Percentiles rank a stretch among this genome's conserved stretches.
phyloP scores from a whole-genome alignment of 495 filamentous ascomycete species.

The Trypethelium eluteriae region DNA sequence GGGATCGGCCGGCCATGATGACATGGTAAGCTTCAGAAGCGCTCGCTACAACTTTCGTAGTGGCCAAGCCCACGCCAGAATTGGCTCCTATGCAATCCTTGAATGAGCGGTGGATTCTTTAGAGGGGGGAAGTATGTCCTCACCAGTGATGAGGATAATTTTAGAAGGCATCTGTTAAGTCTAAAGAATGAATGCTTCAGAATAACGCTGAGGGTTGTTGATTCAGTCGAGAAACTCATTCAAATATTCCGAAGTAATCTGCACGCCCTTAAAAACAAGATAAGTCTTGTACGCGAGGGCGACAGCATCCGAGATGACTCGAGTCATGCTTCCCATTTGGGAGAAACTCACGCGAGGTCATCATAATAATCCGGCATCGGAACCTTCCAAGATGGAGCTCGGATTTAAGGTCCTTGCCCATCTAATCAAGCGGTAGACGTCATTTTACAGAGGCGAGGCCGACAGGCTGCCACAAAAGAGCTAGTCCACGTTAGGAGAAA shows the following conservation, averaged over 20 bases:
- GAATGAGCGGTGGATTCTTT: too few species aligned
- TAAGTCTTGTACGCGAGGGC: too few species aligned
- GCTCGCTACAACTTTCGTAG: constrained; percentile 25
- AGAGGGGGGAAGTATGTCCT: not conserved
- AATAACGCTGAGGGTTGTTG: not conserved
- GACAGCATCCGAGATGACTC: not conserved
- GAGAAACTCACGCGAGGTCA: not conserved
- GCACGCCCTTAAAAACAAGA: too few species aligned
- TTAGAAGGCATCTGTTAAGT: constrained; percentile 17
- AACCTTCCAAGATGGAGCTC: not conserved
- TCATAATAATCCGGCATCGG: not conserved
- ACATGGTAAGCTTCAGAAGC: constrained; percentile 33
- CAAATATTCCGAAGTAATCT: not conserved
- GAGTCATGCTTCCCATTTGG: not conserved
- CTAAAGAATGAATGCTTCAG: not conserved
- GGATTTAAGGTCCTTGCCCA: not conserved
- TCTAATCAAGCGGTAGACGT: not conserved
- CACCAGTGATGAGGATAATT: constrained; percentile 24
- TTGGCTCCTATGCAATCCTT: constrained; percentile 29
- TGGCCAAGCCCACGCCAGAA: constrained; percentile 36
- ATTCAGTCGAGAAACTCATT: not conserved
- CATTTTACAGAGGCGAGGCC: not conserved
- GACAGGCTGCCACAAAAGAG: not conserved
- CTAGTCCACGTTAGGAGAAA: constrained; percentile 2
- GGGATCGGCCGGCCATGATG: constrained; percentile 33